Evolutionary conservation across 345 rosid species (phyloP), one percentile per base, ranked within the genome.

Genomic region (Conringia planisiliqua): DNA sequence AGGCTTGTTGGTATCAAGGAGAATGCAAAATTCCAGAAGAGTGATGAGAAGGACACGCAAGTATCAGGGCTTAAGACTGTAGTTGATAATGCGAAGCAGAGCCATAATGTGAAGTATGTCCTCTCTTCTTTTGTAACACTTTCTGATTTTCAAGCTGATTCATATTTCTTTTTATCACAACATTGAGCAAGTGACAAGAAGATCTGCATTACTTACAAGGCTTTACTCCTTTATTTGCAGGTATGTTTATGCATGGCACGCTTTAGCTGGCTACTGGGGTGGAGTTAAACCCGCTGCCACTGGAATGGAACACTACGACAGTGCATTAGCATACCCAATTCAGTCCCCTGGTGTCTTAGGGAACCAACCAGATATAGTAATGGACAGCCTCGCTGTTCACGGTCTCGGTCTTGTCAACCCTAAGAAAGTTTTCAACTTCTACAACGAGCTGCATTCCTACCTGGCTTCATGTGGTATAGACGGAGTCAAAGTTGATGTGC

Each of bases 231-330:
- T 14, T 52, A 51, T n/a, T n/a, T 18, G 36, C 80, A 95, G 97
- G 80, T 82, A 69, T 76, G 93, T 95, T 9, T 95, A 92, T 77
- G 97, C 84, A 13, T 95, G 98, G 99, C 99, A 95, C 80, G 99
- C 99, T 70, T 85, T 95, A 76, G 93, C 96, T 72, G 97, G 97
- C 48, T 95, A 95, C 75, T 95, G 99, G 99, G 99, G 99, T 9
- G 99, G 99, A 66, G 97, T 95, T 35, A 89, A 92, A 75, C 99
- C 99, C 2, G 90, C 96, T 18, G 96, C 93, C 22, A 69, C 87
- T 43, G 99, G 97, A 48, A 92, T 95, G 97, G 98, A 95, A 82
- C 93, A 95, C 76, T 95, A 92, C 39, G 99, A 89, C 63, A 83
- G 90, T 74, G 87, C 92, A 61, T 70, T 95, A 35, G 97, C 97